phyloP scores from a whole-genome alignment of 192 early-diverging fungal genomes.

The Umbelopsis sp. region DNA sequence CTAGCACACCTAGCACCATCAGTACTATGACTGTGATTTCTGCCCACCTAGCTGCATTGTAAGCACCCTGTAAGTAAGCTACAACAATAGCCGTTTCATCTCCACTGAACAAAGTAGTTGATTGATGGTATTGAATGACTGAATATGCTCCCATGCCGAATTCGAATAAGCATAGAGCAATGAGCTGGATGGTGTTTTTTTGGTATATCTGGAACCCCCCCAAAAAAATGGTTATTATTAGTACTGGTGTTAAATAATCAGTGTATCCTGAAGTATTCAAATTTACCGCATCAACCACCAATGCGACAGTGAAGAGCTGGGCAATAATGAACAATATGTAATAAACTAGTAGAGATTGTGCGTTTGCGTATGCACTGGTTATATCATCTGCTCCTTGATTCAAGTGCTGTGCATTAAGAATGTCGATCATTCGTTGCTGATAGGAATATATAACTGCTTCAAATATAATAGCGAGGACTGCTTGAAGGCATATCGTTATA shows the following conservation, averaged over 20 bases:
- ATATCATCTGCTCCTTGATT: slow-evolving; percentile 25
- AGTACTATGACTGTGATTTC: slow-evolving; percentile 61
- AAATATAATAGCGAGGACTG: slow-evolving; percentile 33
- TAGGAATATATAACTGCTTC: slow-evolving; percentile 40
- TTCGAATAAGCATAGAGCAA: slow-evolving; percentile 74
- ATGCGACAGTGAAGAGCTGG: slow-evolving; percentile 80
- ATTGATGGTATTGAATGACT: slow-evolving; percentile 66
- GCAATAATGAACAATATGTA: slow-evolving; percentile 86
- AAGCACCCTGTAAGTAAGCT: slow-evolving; percentile 25
- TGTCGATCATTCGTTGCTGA: slow-evolving; percentile 30
- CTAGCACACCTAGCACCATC: slow-evolving; percentile 51
- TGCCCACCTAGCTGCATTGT: slow-evolving; percentile 35
- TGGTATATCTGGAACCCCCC: slow-evolving; percentile 65
- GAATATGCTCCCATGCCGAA: slow-evolving; percentile 66
- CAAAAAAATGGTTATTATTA: slow-evolving; percentile 3
- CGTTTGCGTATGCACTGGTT: slow-evolving; percentile 44
- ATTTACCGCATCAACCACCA: slow-evolving; percentile 84
- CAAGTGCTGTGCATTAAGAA: slow-evolving; percentile 29
- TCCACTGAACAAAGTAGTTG: slow-evolving; percentile 35
- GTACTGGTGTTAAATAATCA: neutral
- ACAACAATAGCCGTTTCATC: slow-evolving; percentile 27
- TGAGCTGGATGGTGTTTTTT: slow-evolving; percentile 93
- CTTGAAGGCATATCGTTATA: slow-evolving; percentile 28
- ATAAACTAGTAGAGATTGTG: slow-evolving; percentile 72
- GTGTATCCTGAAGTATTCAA: neutral